These are phyloP conservation scores for Nakazawaea laoshanensis DNA, from an alignment of 805 yeast species.

Conservation along the genomic window DNA sequence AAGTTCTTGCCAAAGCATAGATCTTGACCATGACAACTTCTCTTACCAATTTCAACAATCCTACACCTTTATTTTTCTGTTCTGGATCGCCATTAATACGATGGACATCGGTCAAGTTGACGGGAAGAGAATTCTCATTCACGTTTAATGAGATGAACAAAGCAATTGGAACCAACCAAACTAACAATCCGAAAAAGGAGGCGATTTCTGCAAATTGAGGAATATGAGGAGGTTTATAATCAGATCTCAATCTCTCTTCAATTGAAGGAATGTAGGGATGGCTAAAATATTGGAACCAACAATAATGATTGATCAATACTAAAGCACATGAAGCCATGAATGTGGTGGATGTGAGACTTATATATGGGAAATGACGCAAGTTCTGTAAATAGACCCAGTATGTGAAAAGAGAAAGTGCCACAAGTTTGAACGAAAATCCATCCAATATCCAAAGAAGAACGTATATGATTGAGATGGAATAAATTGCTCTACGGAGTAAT, in stretches of 20 bases:
- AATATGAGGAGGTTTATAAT: slow-evolving; percentile 54
- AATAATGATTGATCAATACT: slow-evolving; percentile 72
- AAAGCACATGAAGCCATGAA: slow-evolving; percentile 65
- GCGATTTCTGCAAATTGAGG: slow-evolving; percentile 86
- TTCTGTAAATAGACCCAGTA: slow-evolving; percentile 72
- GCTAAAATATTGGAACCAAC: slow-evolving; percentile 86
- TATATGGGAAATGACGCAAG: slow-evolving; percentile 75
- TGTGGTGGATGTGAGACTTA: slow-evolving; percentile 60
- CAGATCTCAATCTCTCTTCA: slow-evolving; percentile 46
- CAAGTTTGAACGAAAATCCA: slow-evolving; percentile 65
- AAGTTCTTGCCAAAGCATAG: slow-evolving; percentile 36
- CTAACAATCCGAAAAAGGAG: slow-evolving; percentile 88
- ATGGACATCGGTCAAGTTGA: slow-evolving; percentile 16
- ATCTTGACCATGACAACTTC: slow-evolving; percentile 39
- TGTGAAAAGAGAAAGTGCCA: slow-evolving; percentile 59
- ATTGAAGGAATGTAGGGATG: slow-evolving; percentile 67
- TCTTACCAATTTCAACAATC: slow-evolving; percentile 62
- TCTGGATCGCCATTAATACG: slow-evolving; percentile 17
- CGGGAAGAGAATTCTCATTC: slow-evolving; percentile 80
- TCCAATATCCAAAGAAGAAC: slow-evolving; percentile 62
- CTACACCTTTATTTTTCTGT: slow-evolving; percentile 38
- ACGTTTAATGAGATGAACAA: slow-evolving; percentile 88
- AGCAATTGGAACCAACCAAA: slow-evolving; percentile 93
- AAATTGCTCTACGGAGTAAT: slow-evolving; percentile 55
- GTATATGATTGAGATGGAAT: slow-evolving; percentile 45